Evolutionary conservation across 2,329 filamentous ascomycete genomes (phyloP).

Genomic region (Trichoderma koningii): DNA sequence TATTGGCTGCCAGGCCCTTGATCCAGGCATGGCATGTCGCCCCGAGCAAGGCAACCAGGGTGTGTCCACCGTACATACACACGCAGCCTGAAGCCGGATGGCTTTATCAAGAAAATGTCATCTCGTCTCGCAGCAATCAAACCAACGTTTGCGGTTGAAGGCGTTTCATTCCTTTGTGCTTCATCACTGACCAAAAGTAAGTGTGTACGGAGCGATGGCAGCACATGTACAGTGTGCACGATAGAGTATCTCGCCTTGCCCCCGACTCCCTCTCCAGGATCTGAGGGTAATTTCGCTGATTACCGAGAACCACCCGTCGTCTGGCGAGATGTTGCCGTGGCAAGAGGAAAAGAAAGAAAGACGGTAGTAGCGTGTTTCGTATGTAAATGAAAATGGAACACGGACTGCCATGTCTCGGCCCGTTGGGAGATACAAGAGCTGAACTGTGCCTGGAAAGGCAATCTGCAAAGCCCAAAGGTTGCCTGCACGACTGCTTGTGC

Average conservation of each 20-base stretch:
- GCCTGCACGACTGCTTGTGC: background rate
- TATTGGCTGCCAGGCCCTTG: constrained; percentile 19
- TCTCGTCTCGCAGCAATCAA: background rate
- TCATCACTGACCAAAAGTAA: no score
- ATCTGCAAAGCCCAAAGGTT: background rate
- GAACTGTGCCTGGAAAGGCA: background rate
- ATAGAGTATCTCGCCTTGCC: background rate
- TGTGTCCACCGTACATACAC: background rate
- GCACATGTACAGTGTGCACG: no score
- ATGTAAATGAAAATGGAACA: constrained; percentile 26
- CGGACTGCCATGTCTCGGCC: constrained; percentile 24
- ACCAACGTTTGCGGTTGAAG: background rate
- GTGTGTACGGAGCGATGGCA: no score
- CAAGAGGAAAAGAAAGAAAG: background rate
- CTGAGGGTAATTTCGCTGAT: background rate
- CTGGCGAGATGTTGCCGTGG: background rate
- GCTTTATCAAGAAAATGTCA: background rate
- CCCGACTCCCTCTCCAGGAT: background rate
- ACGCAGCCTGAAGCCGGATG: background rate
- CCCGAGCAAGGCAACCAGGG: constrained; percentile 9
- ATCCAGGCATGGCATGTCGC: constrained; percentile 22
- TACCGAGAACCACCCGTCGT: background rate
- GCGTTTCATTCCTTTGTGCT: constrained; percentile 14
- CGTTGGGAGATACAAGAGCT: constrained; percentile 17
- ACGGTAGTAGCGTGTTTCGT: constrained; percentile 16